Evolutionary conservation across 1,284 basidiomycete species (phyloP), one percentile per base, ranked within the genome.

Genomic region (Cutaneotrichosporon curvatum): DNA sequence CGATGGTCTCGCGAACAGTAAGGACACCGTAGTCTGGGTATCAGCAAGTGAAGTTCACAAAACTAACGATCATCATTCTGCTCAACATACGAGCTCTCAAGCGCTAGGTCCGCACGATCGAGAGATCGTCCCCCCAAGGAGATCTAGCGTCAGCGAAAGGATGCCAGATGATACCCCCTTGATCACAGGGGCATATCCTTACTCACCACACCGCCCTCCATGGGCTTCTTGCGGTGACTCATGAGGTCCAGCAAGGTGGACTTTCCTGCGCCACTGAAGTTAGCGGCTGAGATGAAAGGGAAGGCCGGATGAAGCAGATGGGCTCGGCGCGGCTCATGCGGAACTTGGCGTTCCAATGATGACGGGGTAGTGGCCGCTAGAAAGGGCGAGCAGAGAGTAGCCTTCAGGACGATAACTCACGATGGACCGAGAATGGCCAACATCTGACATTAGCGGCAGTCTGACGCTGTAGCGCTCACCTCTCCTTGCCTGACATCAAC

Each of bases 171-270:
- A n/a, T n/a, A n/a, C n/a, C n/a, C n/a, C n/a, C n/a, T n/a, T n/a
- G n/a, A n/a, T n/a, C n/a, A n/a, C n/a, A n/a, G n/a, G n/a, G n/a
- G n/a, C n/a, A n/a, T n/a, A n/a, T n/a, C n/a, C n/a, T n/a, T 11
- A 43, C 49, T 32, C 34, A 50, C 49, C 28, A 39, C 33, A 28
- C 51, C 55, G 22, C 52, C 59, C 1, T 51, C 51, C 11, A 54
- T 49, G 6, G 47, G 40, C 4, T 40, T 9, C 23, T 61, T 61
- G 8, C 72, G 59, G 12, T 56, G 47, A 9, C 63, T 60, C 34
- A 74, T 56, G 3, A 72, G 43, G 47, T 73, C 71, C 43, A 74
- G 62, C 2, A 73, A 55, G 0, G 71, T 72, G 0, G 62, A 63
- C 47, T 73, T 74, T 21, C 72, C 72, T 12, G 25, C 25, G 12